Evolutionary conservation across 192 early-diverging fungal species (phyloP).

Genomic region (Mortierella antarctica): DNA sequence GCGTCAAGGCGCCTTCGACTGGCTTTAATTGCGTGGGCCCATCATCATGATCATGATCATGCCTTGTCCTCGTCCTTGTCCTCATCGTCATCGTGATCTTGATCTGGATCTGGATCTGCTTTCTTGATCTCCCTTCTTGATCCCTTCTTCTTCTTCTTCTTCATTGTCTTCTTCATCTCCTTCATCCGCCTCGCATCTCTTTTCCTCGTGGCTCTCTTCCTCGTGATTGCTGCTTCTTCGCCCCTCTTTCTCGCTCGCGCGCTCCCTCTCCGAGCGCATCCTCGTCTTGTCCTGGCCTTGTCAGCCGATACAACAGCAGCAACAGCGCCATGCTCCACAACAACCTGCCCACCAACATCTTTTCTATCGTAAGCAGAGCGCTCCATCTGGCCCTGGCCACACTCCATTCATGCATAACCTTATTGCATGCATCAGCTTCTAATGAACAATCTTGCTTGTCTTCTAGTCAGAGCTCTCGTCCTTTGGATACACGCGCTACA

Average conservation of each 20-base stretch:
- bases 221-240: neutral
- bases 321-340: constrained; percentile 37
- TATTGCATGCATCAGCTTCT: neutral
- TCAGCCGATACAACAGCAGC: neutral
- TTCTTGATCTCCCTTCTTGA: neutral
- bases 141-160: neutral
- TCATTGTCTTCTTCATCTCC: neutral
- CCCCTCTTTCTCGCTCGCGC: neutral
- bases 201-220: neutral
- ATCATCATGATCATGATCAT: no score
- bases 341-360: constrained; percentile 41
- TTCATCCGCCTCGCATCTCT: neutral
- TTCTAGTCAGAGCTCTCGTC: constrained; percentile 47
- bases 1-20: no score
- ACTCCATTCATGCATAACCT: neutral
- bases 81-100: no score
- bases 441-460: neutral
- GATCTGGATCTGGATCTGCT: neutral
- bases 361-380: constrained; percentile 32
- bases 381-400: neutral
- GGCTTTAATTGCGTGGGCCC: no score
- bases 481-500: constrained; percentile 51
- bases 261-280: no score
- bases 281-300: no score
- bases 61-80: no score